These are phyloP conservation scores for Stephania cephalantha DNA, from an alignment of 164 flowering plant species.

Conservation along the genomic window DNA sequence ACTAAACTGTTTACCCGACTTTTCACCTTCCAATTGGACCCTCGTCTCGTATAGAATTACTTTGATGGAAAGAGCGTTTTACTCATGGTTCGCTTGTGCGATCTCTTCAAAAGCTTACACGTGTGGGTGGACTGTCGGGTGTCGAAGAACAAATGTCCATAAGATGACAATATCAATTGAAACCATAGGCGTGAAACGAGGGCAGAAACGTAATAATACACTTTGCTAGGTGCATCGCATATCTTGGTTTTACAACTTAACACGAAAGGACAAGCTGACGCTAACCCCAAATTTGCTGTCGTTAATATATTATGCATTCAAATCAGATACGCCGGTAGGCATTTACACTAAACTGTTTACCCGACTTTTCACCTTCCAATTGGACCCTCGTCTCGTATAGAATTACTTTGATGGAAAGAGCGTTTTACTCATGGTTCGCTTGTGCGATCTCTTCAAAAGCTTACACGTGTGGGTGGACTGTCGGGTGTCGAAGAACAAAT, in stretches of 20 bases:
- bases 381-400: background rate
- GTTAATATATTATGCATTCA: background rate
- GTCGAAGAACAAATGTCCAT: background rate
- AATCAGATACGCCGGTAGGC: background rate
- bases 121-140: background rate
- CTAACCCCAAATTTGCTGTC: slow-evolving; percentile 16
- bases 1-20: background rate
- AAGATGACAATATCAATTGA: background rate
- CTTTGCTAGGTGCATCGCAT: background rate
- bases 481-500: background rate
- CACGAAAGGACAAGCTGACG: slow-evolving; percentile 16
- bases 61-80: background rate
- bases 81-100: background rate
- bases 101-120: background rate
- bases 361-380: background rate
- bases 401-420: background rate
- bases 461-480: background rate
- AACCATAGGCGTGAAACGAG: background rate
- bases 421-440: background rate
- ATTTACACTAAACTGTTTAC: background rate
- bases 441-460: background rate
- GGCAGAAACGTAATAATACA: background rate
- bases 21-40: background rate
- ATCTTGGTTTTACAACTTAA: slow-evolving; percentile 3
- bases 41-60: background rate